phyloP scores from a whole-genome alignment of 805 yeast genomes.

The Kuraishia borneana region DNA sequence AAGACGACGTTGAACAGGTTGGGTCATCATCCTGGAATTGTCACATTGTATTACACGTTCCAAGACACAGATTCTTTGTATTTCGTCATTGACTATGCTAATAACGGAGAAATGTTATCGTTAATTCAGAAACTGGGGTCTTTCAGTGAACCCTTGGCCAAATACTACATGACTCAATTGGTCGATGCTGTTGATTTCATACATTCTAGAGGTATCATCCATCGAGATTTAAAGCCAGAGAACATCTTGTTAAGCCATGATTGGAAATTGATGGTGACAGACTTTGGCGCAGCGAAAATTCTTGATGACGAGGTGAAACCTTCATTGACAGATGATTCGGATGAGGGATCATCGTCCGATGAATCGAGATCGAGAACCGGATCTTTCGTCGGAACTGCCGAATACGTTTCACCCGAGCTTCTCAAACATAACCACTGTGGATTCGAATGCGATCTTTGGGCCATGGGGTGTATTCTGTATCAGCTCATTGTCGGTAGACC shows the following conservation, averaged over 20 bases:
- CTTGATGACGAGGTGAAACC: conserved; percentile 17
- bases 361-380: conserved; percentile 32
- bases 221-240: conserved; percentile 92
- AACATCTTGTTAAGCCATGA: conserved; percentile 78
- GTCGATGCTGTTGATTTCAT: conserved; percentile 87
- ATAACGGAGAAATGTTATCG: conserved; percentile 86
- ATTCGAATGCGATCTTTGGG: conserved; percentile 85
- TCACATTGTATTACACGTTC: conserved; percentile 84
- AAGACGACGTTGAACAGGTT: conserved; percentile 79
- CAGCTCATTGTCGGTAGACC: conserved; percentile 80
- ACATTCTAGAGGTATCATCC: conserved; percentile 83
- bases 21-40: conserved; percentile 92
- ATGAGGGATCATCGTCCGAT: conserved; percentile 1
- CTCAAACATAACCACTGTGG: conserved; percentile 72
- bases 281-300: conserved; percentile 95
- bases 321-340: not conserved
- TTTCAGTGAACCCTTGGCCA: conserved; percentile 60
- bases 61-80: conserved; percentile 84
- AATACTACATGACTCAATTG: conserved; percentile 76
- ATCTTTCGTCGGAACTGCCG: conserved; percentile 97
- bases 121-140: conserved; percentile 71
- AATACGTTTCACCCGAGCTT: conserved; percentile 89
- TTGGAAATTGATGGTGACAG: conserved; percentile 85
- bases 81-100: conserved; percentile 89
- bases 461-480: conserved; percentile 78